A percentile compares a stretch with the other conserved stretches of the same genome.
Conservation (phyloP, 2,329 filamentous ascomycete genomes). For the Pseudocercospora fijiensis region DNA sequence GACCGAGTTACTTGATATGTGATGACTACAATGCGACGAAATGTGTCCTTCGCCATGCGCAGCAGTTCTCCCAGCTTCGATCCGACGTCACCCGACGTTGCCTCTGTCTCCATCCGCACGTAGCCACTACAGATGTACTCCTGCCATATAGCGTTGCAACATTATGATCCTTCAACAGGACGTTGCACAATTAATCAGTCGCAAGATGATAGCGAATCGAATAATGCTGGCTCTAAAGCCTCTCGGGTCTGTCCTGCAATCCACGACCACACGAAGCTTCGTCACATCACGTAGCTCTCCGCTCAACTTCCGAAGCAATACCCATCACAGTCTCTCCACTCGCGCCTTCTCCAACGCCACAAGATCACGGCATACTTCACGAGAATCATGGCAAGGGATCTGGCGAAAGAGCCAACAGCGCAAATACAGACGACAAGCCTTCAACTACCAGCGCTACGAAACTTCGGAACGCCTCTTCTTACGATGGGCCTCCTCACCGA, state of each 20-base stretch:
- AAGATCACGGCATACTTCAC: conserved; percentile 4
- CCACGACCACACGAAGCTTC: not conserved
- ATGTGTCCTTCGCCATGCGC: not conserved
- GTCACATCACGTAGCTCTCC: not conserved
- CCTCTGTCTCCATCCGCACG: not conserved
- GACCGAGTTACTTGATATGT: not conserved
- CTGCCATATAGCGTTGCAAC: not conserved
- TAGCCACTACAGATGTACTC: not conserved
- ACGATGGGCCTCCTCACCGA: conserved; percentile 46
- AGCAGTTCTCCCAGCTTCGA: not conserved
- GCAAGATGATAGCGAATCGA: not conserved
- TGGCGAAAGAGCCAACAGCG: conserved; percentile 21
- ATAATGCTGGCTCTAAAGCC: conserved; percentile 9
- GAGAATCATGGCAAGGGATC: conserved; percentile 13
- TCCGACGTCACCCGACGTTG: not conserved
- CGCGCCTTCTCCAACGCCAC: not conserved
- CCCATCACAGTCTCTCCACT: not conserved
- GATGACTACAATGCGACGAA: not conserved
- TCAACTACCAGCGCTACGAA: conserved; percentile 38
- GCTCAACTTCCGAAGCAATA: not conserved
- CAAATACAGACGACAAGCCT: conserved; percentile 28
- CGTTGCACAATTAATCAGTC: not conserved
- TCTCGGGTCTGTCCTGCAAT: not conserved
- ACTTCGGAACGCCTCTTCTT: conserved; percentile 27
- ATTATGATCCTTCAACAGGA: not conserved